Conservation (phyloP, 371 early-diverging fungal genomes). For the Mortierella sp. region DNA sequence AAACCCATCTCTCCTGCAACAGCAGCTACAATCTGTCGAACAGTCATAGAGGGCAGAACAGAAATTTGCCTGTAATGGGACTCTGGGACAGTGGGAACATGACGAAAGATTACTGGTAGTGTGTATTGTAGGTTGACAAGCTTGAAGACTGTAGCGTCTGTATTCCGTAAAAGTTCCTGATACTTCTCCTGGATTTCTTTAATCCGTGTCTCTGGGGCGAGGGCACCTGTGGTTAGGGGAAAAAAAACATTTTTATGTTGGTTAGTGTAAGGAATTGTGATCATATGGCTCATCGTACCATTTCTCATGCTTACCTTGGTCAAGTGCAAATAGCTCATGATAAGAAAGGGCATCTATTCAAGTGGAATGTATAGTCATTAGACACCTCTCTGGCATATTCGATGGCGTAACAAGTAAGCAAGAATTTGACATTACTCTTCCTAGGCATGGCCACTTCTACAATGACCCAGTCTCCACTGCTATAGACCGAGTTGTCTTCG, state of each 20-base stretch:
- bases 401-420: not conserved
- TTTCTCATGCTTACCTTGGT: slow-evolving; percentile 42
- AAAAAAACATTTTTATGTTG: not conserved
- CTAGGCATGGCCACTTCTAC: slow-evolving; percentile 56
- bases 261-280: not conserved
- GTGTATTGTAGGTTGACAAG: slow-evolving; percentile 44
- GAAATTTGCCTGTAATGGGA: slow-evolving; percentile 50
- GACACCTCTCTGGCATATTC: not conserved
- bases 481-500: slow-evolving; percentile 36
- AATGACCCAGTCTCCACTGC: slow-evolving; percentile 43
- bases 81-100: slow-evolving; percentile 54
- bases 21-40: slow-evolving; percentile 40
- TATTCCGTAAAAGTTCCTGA: slow-evolving; percentile 36
- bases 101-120: slow-evolving; percentile 47
- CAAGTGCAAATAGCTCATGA: slow-evolving; percentile 51
- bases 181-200: slow-evolving; percentile 47
- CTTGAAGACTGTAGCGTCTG: slow-evolving; percentile 51
- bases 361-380: not conserved
- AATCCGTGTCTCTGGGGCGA: slow-evolving; percentile 36
- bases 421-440: slow-evolving; percentile 18
- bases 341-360: slow-evolving; percentile 40
- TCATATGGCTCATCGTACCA: not conserved
- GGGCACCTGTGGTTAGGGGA: slow-evolving; percentile 15
- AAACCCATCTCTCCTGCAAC: slow-evolving; percentile 51
- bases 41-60: slow-evolving; percentile 38